Base-by-base conservation (phyloP, 2,329 filamentous ascomycete species). In the Pseudodiploospora longispora region DNA sequence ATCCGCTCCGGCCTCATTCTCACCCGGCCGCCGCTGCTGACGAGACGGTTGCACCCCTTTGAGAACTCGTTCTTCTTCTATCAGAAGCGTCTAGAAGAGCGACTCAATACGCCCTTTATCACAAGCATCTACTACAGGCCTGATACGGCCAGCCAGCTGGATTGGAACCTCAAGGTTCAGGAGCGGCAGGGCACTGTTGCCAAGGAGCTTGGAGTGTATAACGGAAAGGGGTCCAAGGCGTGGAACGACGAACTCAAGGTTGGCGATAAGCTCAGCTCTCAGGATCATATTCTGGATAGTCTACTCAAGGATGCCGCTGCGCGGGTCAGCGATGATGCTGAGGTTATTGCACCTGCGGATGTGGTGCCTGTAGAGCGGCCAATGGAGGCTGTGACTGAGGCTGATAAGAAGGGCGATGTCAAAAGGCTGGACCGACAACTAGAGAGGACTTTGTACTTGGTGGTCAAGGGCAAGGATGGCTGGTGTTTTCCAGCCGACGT, bases 61-160 rank as follows among this genome's bases (percentile, higher is more conserved):
- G 93, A 98, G 67, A 85, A 88, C 60, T 76, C 91, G 51, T 97
- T 85, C 69, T 95, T 85, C 74, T 89, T 98, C 63, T 98, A 98
- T 71, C 93, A 98, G 70, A 91, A 91, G 57, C 88, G 93, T 10
- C 76, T 98, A 48, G 95, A 97, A 66, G 93, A 98, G 73, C 86
- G 93, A 36, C 76, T 95, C 42, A 82, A 83, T 19, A 76, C 93
- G 4, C 87, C 90, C 2, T 98, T 97, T 65, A 85, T 85, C 45
- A 81, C 86, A 53, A 86, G 86, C 62, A 93, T 97, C 69, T 98
- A 95, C 76, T 95, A 90, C 78, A 95, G 95, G 72, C 82, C 82
- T 55, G 87, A 87, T 60, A 95, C 90, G 8, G 83, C 89, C 1
- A 75, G 80, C 6, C 86, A 90, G 53, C 72, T 88, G 41, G 90